phyloP scores from a whole-genome alignment of 225 moss, liverwort and hornwort species.

The Antitrichia curtipendula region DNA sequence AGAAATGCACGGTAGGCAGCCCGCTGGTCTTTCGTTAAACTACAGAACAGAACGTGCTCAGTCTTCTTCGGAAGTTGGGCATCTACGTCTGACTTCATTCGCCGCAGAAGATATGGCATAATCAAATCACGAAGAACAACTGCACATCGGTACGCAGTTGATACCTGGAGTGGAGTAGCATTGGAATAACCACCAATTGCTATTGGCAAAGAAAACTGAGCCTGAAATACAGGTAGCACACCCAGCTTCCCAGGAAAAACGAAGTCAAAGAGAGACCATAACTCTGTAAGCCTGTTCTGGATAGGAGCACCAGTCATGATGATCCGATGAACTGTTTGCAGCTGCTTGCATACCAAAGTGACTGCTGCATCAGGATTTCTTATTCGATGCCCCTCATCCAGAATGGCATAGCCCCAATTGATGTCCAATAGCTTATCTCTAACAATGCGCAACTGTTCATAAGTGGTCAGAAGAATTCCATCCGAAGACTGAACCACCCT shows the following conservation, averaged over 20 bases:
- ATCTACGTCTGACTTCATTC: slow-evolving; percentile 91
- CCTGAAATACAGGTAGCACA: slow-evolving; percentile 84
- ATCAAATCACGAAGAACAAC: slow-evolving; percentile 95
- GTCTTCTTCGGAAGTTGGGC: slow-evolving; percentile 91
- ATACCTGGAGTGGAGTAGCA: slow-evolving; percentile 86
- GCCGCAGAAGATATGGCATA: slow-evolving; percentile 82
- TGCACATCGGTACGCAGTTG: slow-evolving; percentile 95
- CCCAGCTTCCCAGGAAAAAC: slow-evolving; percentile 96
- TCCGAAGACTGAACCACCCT: slow-evolving; percentile 48
- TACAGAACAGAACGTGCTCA: slow-evolving; percentile 92
- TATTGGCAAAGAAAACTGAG: slow-evolving; percentile 84
- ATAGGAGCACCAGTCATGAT: slow-evolving; percentile 99
- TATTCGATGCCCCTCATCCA: slow-evolving; percentile 96
- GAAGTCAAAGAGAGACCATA: slow-evolving; percentile 98
- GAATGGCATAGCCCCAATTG: slow-evolving; percentile 89
- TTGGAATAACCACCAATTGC: slow-evolving; percentile 96
- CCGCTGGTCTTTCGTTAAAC: slow-evolving; percentile 65
- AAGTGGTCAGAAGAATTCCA: slow-evolving; percentile 73
- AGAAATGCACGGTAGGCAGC: slow-evolving; percentile 84
- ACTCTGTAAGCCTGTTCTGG: slow-evolving; percentile 84
- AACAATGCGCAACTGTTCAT: slow-evolving; percentile 77
- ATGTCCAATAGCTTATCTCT: slow-evolving; percentile 67
- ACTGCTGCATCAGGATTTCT: slow-evolving; percentile 86
- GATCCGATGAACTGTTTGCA: slow-evolving; percentile 87
- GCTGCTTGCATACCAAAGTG: slow-evolving; percentile 91